A percentile compares a stretch with the other conserved stretches of the same genome.
Evolutionary conservation across 352 stramenopile species (phyloP).

Genomic region (Globisporangium takayamanum): DNA sequence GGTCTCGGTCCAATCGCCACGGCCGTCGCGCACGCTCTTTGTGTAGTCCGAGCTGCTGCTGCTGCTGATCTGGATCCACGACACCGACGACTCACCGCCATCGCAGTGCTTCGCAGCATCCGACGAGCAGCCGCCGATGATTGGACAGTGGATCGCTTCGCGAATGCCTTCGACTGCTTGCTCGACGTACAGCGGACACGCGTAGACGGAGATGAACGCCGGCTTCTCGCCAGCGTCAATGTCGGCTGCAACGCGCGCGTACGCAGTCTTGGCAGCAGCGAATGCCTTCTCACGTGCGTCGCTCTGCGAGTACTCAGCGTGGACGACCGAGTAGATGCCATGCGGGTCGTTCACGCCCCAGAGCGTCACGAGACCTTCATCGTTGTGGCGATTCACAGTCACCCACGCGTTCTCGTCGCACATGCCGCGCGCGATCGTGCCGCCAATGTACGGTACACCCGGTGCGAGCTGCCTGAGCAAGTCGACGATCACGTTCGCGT

Average conservation of each 20-base stretch:
- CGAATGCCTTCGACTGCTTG: conserved; percentile 79
- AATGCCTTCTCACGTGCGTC: conserved; percentile 75
- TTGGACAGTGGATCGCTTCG: conserved; percentile 68
- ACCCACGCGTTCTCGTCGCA: conserved; percentile 87
- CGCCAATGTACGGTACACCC: conserved; percentile 78
- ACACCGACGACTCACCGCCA: conserved; percentile 47
- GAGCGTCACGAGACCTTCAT: conserved; percentile 74
- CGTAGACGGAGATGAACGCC: conserved; percentile 76
- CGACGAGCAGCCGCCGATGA: conserved; percentile 80
- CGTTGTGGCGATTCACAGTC: conserved; percentile 80
- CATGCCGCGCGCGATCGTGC: conserved; percentile 77
- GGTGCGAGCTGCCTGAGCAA: conserved; percentile 68
- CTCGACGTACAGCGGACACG: conserved; percentile 76
- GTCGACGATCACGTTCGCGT: conserved; percentile 64
- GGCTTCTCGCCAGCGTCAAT: conserved; percentile 65
- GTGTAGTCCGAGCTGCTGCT: conserved; percentile 75
- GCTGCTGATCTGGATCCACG: conserved; percentile 86
- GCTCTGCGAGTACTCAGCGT: conserved; percentile 74
- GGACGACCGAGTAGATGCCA: conserved; percentile 76
- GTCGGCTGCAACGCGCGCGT: conserved; percentile 41
- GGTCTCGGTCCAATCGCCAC: conserved; percentile 77
- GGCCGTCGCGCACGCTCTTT: conserved; percentile 63
- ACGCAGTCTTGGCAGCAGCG: conserved; percentile 59
- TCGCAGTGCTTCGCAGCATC: conserved; percentile 69
- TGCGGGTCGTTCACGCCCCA: conserved; percentile 84